A percentile compares a stretch with the other conserved stretches of the same genome.
Conservation (phyloP, 495 filamentous ascomycete genomes). For the Talaromyces stipitatus region DNA sequence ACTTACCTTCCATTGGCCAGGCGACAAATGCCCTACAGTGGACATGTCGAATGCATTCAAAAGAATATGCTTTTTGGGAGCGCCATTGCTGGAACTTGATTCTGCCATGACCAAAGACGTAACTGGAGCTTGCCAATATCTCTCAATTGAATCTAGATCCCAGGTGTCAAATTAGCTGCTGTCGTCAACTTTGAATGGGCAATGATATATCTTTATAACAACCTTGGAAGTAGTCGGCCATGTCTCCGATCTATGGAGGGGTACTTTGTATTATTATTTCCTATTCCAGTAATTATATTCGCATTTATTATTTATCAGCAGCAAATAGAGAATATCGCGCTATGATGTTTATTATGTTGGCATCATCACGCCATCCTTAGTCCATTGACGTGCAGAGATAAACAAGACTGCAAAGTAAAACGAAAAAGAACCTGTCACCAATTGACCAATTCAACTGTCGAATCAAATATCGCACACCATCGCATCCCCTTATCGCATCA, state of each 20-base stretch:
- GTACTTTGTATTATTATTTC: background rate
- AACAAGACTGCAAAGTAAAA: background rate
- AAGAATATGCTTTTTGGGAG: slow-evolving; percentile 50
- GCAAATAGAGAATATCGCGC: background rate
- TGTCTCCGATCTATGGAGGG: background rate
- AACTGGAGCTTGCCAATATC: no score
- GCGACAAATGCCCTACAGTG: slow-evolving; percentile 55
- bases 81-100: slow-evolving; percentile 7
- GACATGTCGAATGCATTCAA: slow-evolving; percentile 60
- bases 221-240: background rate
- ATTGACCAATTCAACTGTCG: background rate
- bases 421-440: background rate
- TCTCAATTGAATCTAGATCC: no score
- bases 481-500: background rate
- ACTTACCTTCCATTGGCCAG: slow-evolving; percentile 54
- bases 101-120: background rate
- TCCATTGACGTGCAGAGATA: slow-evolving; percentile 1
- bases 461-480: background rate
- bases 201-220: no score
- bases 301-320: background rate
- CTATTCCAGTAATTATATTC: background rate
- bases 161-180: no score
- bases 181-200: no score
- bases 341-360: background rate
- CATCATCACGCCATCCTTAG: slow-evolving; percentile 2